Evolutionary conservation across 768 basidiomycete species (phyloP).

Genomic region (Pleurotus salmoneostramineus): DNA sequence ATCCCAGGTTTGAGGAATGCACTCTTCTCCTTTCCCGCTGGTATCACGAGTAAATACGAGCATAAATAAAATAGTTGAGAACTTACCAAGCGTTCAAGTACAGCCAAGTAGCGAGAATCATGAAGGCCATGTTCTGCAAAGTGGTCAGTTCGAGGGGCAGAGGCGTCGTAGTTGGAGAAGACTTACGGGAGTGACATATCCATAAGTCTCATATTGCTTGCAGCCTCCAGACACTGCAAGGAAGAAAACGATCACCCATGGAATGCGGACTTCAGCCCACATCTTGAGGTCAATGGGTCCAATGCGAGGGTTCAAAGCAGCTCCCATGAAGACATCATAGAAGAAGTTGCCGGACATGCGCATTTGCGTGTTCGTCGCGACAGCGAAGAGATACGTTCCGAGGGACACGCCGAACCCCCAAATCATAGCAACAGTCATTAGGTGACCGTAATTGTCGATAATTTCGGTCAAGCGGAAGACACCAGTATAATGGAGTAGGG

Average conservation of each 20-base stretch:
- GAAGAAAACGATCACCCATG: conserved; percentile 96
- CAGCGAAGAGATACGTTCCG: conserved; percentile 75
- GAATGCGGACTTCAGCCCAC: conserved; percentile 97
- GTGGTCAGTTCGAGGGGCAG: too few species aligned
- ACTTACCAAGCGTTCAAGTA: conserved; percentile 91
- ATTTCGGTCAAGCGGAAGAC: conserved; percentile 92
- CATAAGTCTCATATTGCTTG: conserved; percentile 92
- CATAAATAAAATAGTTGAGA: conserved; percentile 1
- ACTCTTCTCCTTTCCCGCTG: conserved; percentile 90
- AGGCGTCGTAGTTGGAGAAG: too few species aligned
- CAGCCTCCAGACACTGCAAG: conserved; percentile 88
- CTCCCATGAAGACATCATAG: conserved; percentile 98
- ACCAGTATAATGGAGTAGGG: conserved; percentile 68
- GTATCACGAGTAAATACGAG: not conserved
- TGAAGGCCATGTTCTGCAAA: conserved; percentile 89
- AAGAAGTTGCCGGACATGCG: conserved; percentile 94
- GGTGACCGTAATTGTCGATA: conserved; percentile 92
- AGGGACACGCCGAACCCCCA: conserved; percentile 82
- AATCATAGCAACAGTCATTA: conserved; percentile 95
- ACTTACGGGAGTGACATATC: conserved; percentile 85
- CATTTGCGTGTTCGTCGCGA: conserved; percentile 74
- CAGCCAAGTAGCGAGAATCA: conserved; percentile 93
- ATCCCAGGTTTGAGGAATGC: conserved; percentile 97
- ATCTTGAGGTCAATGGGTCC: conserved; percentile 94
- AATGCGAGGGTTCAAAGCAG: conserved; percentile 88